phyloP scores from a whole-genome alignment of 805 yeast genomes.

The Tetrapisispora arboricola region DNA sequence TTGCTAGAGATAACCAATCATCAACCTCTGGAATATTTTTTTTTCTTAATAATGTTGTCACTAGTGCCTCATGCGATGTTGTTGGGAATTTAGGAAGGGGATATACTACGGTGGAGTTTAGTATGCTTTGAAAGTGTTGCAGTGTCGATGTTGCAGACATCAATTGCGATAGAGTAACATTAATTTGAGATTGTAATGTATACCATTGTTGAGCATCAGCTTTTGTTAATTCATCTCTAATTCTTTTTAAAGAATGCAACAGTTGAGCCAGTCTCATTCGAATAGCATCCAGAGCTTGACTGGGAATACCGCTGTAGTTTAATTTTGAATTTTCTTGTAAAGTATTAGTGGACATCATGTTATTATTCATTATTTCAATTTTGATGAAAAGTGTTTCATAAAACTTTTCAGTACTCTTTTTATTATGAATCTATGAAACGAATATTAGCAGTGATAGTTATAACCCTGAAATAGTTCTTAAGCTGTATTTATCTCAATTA shows the following conservation, averaged over 20 bases:
- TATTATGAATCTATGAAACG: too few relatives aligned
- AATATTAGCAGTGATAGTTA: too few relatives aligned
- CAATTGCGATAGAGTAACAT: constrained; percentile 72
- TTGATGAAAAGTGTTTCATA: too few relatives aligned
- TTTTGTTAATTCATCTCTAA: constrained; percentile 43
- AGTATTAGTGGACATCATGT: constrained; percentile 1
- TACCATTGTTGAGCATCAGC: constrained; percentile 39
- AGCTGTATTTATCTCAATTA: too few relatives aligned
- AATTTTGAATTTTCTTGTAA: constrained; percentile 13
- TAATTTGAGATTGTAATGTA: constrained; percentile 73
- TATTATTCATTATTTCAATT: background rate
- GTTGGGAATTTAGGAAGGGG: constrained; percentile 84
- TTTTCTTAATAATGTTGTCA: constrained; percentile 78
- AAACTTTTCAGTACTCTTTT: too few relatives aligned
- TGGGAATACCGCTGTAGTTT: constrained; percentile 42
- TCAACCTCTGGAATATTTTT: constrained; percentile 85
- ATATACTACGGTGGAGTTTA: constrained; percentile 63
- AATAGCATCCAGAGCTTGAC: constrained; percentile 51
- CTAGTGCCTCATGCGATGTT: constrained; percentile 67
- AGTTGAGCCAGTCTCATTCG: constrained; percentile 51
- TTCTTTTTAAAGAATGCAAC: constrained; percentile 48
- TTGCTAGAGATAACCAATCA: constrained; percentile 60
- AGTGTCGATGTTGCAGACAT: constrained; percentile 65
- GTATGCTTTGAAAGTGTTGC: constrained; percentile 45
- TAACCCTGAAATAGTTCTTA: too few relatives aligned